phyloP scores from a whole-genome alignment of 352 stramenopile genomes.

The Phytophthora tentaculata region DNA sequence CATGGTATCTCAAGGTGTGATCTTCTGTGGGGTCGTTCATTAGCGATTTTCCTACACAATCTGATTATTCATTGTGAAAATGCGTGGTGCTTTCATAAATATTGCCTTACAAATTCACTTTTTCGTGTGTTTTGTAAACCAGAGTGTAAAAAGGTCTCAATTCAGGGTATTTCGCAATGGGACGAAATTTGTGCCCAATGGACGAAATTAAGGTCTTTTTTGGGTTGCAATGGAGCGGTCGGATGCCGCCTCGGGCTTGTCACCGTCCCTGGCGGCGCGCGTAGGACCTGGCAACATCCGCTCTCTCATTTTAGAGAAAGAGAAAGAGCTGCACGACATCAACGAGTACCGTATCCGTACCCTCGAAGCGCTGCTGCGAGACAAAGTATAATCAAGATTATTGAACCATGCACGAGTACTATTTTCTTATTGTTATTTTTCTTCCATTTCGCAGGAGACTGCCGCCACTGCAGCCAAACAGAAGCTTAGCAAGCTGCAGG shows the following conservation, averaged over 20 bases:
- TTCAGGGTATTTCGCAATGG: too few species aligned
- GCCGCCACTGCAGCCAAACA: constrained; percentile 60
- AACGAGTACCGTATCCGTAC: constrained; percentile 91
- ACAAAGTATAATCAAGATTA: constrained; percentile 55
- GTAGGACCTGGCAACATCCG: constrained; percentile 76
- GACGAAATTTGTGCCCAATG: too few species aligned
- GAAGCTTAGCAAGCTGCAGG: constrained; percentile 87
- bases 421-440: constrained; percentile 5
- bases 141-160: too few species aligned
- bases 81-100: too few species aligned
- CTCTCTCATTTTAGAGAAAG: constrained; percentile 90
- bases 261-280: constrained; percentile 27
- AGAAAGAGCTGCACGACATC: constrained; percentile 93
- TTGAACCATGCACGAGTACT: constrained; percentile 1
- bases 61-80: too few species aligned
- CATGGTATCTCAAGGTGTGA: too few species aligned
- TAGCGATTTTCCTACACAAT: too few species aligned
- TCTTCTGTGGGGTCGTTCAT: too few species aligned
- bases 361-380: constrained; percentile 75
- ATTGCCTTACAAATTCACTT: too few species aligned
- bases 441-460: constrained; percentile 37
- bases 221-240: constrained; percentile 16
- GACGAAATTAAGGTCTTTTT: too few species aligned
- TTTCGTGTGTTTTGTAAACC: too few species aligned
- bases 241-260: constrained; percentile 4